A percentile compares a stretch with the other conserved stretches of the same genome.
These are phyloP conservation scores for Leptodermis oblonga DNA, from an alignment of 257 asterid genomes.

Conservation along the genomic window DNA sequence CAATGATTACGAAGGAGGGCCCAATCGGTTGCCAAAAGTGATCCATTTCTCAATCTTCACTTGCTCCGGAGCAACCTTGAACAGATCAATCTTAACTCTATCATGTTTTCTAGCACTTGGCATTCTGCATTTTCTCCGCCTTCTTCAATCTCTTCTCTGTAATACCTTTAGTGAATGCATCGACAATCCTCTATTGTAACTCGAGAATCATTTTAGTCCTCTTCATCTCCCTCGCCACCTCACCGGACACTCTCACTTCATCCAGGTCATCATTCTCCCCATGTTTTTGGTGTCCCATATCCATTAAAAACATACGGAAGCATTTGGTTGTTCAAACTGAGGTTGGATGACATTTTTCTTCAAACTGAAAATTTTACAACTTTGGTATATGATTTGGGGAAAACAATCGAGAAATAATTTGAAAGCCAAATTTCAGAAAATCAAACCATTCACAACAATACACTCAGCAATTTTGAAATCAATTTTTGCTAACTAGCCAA, in stretches of 20 bases:
- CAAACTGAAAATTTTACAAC: no score
- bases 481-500: no score
- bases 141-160: conserved; percentile 51
- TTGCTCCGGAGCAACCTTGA: neutral
- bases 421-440: no score
- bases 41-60: neutral
- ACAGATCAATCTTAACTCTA: neutral
- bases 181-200: conserved; percentile 77
- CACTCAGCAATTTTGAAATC: no score
- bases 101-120: conserved; percentile 4
- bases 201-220: conserved; percentile 91
- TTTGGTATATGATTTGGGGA: no score
- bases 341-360: no score
- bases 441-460: no score
- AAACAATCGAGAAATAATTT: no score
- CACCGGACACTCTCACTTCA: conserved; percentile 70
- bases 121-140: conserved; percentile 40
- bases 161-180: conserved; percentile 59
- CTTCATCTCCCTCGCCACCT: conserved; percentile 98
- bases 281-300: no score
- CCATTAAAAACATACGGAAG: no score
- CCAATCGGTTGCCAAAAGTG: neutral
- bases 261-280: conserved; percentile 97
- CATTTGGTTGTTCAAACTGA: no score
- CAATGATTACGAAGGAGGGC: conserved; percentile 7